Evolutionary conservation across 2,329 filamentous ascomycete genomes (phyloP).

Genomic region (Pseudogymnoascus sp.): DNA sequence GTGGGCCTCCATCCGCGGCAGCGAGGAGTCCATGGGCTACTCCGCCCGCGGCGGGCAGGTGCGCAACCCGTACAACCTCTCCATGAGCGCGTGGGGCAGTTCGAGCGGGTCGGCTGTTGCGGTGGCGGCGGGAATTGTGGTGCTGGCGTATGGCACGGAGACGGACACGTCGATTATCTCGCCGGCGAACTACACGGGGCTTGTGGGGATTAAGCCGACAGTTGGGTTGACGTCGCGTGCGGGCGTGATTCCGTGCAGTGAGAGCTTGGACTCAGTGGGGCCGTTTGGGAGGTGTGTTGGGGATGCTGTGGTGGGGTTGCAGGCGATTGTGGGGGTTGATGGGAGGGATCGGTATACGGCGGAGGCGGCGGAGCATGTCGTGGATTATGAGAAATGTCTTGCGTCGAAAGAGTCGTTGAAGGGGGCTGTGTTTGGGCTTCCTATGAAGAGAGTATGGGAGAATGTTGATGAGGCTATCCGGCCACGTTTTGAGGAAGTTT

Average conservation of each 20-base stretch:
- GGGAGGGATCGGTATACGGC: conserved; percentile 51
- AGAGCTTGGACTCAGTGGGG: conserved; percentile 57
- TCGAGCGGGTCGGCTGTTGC: conserved; percentile 54
- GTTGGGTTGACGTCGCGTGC: conserved; percentile 54
- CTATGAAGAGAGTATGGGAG: conserved; percentile 5
- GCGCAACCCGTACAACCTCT: conserved; percentile 48
- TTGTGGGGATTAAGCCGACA: conserved; percentile 61
- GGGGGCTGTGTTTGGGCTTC: conserved; percentile 6
- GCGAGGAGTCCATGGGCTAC: conserved; percentile 51
- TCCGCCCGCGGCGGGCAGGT: conserved; percentile 53
- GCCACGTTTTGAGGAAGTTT: neutral
- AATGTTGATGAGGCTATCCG: conserved; percentile 7
- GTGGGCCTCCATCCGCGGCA: conserved; percentile 54
- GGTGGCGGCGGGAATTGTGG: conserved; percentile 22
- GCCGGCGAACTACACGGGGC: conserved; percentile 45
- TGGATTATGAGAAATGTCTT: conserved; percentile 5
- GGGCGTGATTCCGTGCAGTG: conserved; percentile 54
- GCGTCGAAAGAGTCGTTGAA: conserved; percentile 10
- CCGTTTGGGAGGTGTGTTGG: conserved; percentile 53
- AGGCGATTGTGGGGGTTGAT: conserved; percentile 52
- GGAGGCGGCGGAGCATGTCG: conserved; percentile 15
- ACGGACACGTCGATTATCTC: conserved; percentile 55
- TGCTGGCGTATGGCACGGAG: conserved; percentile 47
- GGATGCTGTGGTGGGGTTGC: conserved; percentile 53
- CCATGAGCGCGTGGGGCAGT: conserved; percentile 51